Evolutionary conservation across 1,284 basidiomycete species (phyloP).

Genomic region (Pyrrhoderma lamaoense): DNA sequence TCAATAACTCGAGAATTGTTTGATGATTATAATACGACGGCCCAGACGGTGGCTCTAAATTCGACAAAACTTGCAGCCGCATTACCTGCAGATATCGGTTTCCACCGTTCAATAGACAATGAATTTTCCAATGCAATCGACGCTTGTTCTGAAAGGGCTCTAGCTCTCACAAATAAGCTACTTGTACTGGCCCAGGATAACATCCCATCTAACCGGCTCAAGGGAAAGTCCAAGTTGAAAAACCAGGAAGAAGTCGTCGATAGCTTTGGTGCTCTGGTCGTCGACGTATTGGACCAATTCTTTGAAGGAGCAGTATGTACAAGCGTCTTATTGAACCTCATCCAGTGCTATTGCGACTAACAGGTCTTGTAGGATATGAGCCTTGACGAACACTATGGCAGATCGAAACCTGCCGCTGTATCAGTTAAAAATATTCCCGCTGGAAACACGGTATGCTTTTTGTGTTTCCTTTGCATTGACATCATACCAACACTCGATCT

Average conservation of each 20-base stretch:
- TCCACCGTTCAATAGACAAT: conserved; percentile 79
- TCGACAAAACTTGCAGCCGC: conserved; percentile 52
- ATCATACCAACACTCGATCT: conserved; percentile 18
- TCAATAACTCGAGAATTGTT: conserved; percentile 25
- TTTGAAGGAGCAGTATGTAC: conserved; percentile 74
- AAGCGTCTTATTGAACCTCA: neutral
- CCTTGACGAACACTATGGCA: conserved; percentile 73
- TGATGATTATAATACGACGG: conserved; percentile 36
- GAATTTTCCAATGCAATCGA: conserved; percentile 63
- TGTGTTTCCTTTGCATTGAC: neutral
- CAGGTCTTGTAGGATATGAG: conserved; percentile 60
- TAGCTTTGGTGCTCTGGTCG: conserved; percentile 69
- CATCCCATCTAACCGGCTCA: conserved; percentile 32
- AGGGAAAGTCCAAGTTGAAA: conserved; percentile 44
- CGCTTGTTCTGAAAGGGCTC: conserved; percentile 49
- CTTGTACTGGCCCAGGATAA: conserved; percentile 43
- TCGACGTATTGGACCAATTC: conserved; percentile 79
- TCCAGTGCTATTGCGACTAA: neutral
- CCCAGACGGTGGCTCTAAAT: conserved; percentile 53
- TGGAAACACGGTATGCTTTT: neutral
- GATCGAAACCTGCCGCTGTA: conserved; percentile 59
- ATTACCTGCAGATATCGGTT: conserved; percentile 65
- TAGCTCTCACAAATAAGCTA: conserved; percentile 58
- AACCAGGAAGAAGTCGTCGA: conserved; percentile 78
- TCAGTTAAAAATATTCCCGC: conserved; percentile 32